Evolutionary conservation across 2,329 filamentous ascomycete species (phyloP).

Genomic region (Venturia oleaginea): DNA sequence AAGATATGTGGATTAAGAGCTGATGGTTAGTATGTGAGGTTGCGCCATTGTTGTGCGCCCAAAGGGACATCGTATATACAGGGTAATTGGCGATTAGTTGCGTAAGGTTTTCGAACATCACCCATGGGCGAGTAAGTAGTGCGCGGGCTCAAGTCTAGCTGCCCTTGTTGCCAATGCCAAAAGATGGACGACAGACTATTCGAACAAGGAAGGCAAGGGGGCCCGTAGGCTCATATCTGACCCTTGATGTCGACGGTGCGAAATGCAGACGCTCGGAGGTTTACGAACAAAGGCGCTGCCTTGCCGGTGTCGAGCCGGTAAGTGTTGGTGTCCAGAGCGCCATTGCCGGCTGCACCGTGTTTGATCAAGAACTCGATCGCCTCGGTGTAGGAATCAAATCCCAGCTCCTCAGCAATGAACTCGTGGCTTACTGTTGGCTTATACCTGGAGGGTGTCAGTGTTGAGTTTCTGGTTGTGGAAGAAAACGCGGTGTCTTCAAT

Average conservation of each 20-base stretch:
- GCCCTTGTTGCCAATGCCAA: neutral
- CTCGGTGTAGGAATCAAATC: constrained; percentile 86
- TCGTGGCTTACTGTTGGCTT: constrained; percentile 82
- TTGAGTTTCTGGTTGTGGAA: constrained; percentile 27
- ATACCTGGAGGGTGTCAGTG: constrained; percentile 55
- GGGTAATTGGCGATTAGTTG: neutral
- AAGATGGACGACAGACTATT: neutral
- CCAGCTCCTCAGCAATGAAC: constrained; percentile 91
- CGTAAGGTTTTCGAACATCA: neutral
- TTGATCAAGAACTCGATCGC: constrained; percentile 81
- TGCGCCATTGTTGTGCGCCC: neutral
- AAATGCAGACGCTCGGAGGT: constrained; percentile 64
- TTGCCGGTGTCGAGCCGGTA: constrained; percentile 17
- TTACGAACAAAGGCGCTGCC: constrained; percentile 53
- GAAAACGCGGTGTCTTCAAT: too few species aligned
- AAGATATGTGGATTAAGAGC: neutral
- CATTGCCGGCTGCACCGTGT: neutral
- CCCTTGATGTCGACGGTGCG: constrained; percentile 92
- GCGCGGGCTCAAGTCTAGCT: neutral
- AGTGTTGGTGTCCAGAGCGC: constrained; percentile 41
- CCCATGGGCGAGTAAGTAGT: neutral
- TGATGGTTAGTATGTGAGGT: constrained; percentile 6
- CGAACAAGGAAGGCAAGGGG: neutral
- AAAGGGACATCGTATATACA: neutral
- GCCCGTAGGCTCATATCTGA: constrained; percentile 58